Base-by-base conservation (phyloP, 2,329 filamentous ascomycete species). In the Colletotrichum navitas region DNA sequence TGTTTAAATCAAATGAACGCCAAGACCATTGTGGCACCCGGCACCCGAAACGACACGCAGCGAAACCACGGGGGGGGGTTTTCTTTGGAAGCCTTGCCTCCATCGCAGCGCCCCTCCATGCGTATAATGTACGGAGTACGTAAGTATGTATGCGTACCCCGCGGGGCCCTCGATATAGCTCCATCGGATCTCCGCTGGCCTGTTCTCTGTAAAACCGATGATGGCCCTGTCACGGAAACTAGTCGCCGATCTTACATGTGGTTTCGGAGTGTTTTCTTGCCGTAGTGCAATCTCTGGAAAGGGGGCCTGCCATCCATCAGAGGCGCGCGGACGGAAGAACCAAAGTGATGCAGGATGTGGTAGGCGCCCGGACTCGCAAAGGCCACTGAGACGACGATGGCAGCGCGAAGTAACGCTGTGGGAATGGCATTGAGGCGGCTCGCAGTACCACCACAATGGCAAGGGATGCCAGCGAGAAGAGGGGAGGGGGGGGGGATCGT, bases 321-420 rank as follows among this genome's bases (percentile, higher is more conserved):
- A 29, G 34, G 18, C 12, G 49, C 26, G 26, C 36, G 6, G 47
- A 41, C n/a, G 43, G 41, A 14, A n/a, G 45, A 47, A 21, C n/a
- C 21, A 59, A 18, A 29, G 2, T 29, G 61, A 47, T 36, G 41
- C 36, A 29, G 47, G 52, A 18, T 34, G 47, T 51, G 41, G 52
- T 21, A 26, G 18, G 47, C 26, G 16, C 32, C 34, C 52, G 34
- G 34, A 21, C 34, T 36, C 7, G 21, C 58, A 16, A 47, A 49
- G 10, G 11, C 14, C 59, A 34, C 24, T 21, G 26, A 43, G 32
- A 51, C 45, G 45, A 5, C 21, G 8, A 54, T 32, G 32, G 18
- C 47, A 52, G 36, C 36, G 45, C 55, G 39, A 49, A 47, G 47
- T 55, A 55, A 67, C 49, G 63, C 63, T 55, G 49, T 18, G 26